Percentiles rank a stretch among this genome's conserved stretches.
phyloP scores from a whole-genome alignment of 2,329 filamentous ascomycete species.

The Zymoseptoria ardabiliae region DNA sequence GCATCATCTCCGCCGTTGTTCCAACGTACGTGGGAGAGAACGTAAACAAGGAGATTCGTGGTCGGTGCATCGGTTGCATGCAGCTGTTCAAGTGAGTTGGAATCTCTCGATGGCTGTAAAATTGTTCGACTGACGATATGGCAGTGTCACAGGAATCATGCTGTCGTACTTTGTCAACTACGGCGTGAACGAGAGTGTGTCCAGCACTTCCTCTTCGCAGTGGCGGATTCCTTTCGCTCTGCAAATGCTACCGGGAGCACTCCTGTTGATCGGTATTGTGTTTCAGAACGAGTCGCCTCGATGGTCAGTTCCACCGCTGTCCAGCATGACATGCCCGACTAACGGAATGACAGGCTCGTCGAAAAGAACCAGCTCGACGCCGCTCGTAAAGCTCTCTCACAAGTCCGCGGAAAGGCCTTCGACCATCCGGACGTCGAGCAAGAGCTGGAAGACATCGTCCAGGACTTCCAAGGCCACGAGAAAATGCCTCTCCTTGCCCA shows the following conservation, averaged over 20 bases:
- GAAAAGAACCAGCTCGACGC: constrained; percentile 43
- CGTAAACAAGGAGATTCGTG: constrained; percentile 33
- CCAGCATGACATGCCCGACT: background rate
- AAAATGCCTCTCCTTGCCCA: constrained; percentile 35
- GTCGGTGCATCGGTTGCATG: constrained; percentile 26
- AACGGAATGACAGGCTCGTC: constrained; percentile 30
- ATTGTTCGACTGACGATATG: constrained; percentile 21
- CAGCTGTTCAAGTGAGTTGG: constrained; percentile 24
- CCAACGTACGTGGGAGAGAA: constrained; percentile 42
- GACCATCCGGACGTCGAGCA: constrained; percentile 32
- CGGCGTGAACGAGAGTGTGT: constrained; percentile 41
- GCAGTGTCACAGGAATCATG: constrained; percentile 41
- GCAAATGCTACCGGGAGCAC: constrained; percentile 45
- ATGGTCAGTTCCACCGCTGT: constrained; percentile 28
- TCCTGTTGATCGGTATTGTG: constrained; percentile 44
- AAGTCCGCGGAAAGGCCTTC: constrained; percentile 31
- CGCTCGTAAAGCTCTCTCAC: constrained; percentile 36
- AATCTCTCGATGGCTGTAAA: constrained; percentile 28
- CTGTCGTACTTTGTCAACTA: constrained; percentile 49
- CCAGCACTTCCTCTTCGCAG: constrained; percentile 39
- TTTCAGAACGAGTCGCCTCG: constrained; percentile 48
- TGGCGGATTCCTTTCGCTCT: constrained; percentile 48
- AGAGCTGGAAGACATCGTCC: constrained; percentile 39
- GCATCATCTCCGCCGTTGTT: constrained; percentile 36
- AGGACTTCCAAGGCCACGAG: constrained; percentile 39